These are phyloP conservation scores for Epithele typhae DNA, from an alignment of 768 basidiomycete species.

Conservation along the genomic window DNA sequence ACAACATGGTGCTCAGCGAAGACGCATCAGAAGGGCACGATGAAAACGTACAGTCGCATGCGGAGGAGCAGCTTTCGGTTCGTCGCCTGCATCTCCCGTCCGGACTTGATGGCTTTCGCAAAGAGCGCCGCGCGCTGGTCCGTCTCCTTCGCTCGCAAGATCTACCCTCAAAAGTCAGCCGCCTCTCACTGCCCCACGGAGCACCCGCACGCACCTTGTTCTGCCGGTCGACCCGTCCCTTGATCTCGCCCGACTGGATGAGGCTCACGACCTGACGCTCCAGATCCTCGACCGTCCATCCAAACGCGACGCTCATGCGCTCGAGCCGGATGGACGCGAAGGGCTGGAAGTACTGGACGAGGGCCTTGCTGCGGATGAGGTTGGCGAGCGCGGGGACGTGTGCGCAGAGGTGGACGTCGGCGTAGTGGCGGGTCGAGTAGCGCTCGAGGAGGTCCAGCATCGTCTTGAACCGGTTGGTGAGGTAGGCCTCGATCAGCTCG, in stretches of 20 bases:
- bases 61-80: constrained; percentile 79
- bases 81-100: constrained; percentile 62
- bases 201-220: too few species aligned
- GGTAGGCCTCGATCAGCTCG: constrained; percentile 82
- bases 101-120: constrained; percentile 68
- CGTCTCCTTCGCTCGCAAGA: constrained; percentile 73
- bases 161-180: too few species aligned
- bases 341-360: constrained; percentile 88
- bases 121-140: constrained; percentile 79
- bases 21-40: background rate
- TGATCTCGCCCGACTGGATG: constrained; percentile 73
- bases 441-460: constrained; percentile 71
- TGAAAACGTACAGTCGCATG: constrained; percentile 66
- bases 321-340: constrained; percentile 81
- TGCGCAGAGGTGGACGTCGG: constrained; percentile 71
- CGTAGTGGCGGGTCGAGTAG: constrained; percentile 74
- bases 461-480: constrained; percentile 81
- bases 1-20: background rate
- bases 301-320: constrained; percentile 84
- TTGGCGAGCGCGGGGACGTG: constrained; percentile 65
- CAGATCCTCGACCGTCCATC: constrained; percentile 69
- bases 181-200: background rate
- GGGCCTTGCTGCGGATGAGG: constrained; percentile 70
- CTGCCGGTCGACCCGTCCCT: constrained; percentile 83
- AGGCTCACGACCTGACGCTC: constrained; percentile 71